Conservation (phyloP, 2,329 filamentous ascomycete genomes). For the Penicillium sp. region DNA sequence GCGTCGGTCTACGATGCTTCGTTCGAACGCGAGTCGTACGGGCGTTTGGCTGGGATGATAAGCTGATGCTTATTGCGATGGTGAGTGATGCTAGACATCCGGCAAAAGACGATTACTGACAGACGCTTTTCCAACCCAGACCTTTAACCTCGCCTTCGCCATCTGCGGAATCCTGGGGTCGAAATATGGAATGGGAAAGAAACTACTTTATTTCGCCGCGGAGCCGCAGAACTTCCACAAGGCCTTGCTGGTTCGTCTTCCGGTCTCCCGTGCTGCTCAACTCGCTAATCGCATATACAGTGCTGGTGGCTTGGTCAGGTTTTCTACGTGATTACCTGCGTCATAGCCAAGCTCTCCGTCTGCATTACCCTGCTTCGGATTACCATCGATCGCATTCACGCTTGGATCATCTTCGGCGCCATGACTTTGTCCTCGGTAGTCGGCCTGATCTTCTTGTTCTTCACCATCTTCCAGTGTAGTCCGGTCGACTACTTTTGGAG, state of each 20-base stretch:
- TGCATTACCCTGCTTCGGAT: slow-evolving; percentile 53
- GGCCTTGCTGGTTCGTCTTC: slow-evolving; percentile 23
- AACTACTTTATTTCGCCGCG: slow-evolving; percentile 16
- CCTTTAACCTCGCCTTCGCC: slow-evolving; percentile 27
- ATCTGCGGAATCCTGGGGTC: slow-evolving; percentile 28
- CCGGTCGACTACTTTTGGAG: slow-evolving; percentile 54
- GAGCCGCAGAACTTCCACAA: slow-evolving; percentile 20
- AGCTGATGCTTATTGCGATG: slow-evolving; percentile 31
- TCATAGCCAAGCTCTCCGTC: slow-evolving; percentile 50
- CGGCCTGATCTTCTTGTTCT: slow-evolving; percentile 48
- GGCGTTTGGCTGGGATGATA: slow-evolving; percentile 38
- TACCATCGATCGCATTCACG: slow-evolving; percentile 45
- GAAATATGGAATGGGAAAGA: slow-evolving; percentile 25
- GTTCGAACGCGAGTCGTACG: slow-evolving; percentile 42
- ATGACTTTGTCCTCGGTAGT: slow-evolving; percentile 45
- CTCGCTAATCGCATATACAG: slow-evolving; percentile 2
- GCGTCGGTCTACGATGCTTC: slow-evolving; percentile 41
- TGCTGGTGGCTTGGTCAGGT: slow-evolving; percentile 54
- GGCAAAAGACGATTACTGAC: background rate
- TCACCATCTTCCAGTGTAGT: slow-evolving; percentile 52
- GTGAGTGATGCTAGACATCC: slow-evolving; percentile 14
- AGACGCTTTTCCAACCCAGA: slow-evolving; percentile 7
- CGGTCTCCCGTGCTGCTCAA: background rate
- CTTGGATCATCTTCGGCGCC: slow-evolving; percentile 46
- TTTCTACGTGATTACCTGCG: slow-evolving; percentile 50